These are phyloP conservation scores for Leccinum truebloodii DNA, from an alignment of 768 basidiomycete species.

Conservation along the genomic window DNA sequence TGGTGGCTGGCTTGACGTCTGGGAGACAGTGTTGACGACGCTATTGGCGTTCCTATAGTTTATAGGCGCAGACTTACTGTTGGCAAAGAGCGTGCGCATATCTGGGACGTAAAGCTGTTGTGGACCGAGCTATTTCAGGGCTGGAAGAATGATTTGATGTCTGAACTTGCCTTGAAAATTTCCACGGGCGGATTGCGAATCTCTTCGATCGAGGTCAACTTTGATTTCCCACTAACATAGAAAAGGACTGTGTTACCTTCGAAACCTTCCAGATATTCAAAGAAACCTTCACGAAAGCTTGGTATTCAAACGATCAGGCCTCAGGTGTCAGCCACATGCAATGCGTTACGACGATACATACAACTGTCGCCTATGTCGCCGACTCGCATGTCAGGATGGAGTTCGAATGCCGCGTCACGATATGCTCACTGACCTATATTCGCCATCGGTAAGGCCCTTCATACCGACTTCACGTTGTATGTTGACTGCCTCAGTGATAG, in stretches of 20 bases:
- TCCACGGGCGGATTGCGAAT: conserved; percentile 23
- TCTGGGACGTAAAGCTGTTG: conserved; percentile 29
- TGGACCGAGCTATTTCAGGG: background rate
- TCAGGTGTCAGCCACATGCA: background rate
- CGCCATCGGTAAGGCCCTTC: background rate
- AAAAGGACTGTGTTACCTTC: conserved; percentile 18
- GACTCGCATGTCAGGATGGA: conserved; percentile 3
- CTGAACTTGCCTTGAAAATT: conserved; percentile 24
- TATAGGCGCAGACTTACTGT: conserved; percentile 10
- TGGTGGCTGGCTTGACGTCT: conserved; percentile 22
- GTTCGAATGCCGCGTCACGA: background rate
- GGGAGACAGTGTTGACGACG: background rate
- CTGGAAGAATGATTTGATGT: too few relatives aligned
- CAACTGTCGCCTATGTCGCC: conserved; percentile 24
- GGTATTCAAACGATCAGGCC: background rate
- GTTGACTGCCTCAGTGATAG: conserved; percentile 37
- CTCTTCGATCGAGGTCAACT: conserved; percentile 17
- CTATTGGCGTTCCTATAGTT: background rate
- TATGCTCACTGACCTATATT: background rate
- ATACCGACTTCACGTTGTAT: conserved; percentile 27
- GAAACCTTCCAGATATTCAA: conserved; percentile 28
- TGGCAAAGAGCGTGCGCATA: conserved; percentile 24
- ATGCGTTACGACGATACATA: conserved; percentile 1
- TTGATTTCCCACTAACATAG: background rate
- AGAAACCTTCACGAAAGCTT: conserved; percentile 32